phyloP scores from a whole-genome alignment of 148 eudicot species.

The Cornus kousa region DNA sequence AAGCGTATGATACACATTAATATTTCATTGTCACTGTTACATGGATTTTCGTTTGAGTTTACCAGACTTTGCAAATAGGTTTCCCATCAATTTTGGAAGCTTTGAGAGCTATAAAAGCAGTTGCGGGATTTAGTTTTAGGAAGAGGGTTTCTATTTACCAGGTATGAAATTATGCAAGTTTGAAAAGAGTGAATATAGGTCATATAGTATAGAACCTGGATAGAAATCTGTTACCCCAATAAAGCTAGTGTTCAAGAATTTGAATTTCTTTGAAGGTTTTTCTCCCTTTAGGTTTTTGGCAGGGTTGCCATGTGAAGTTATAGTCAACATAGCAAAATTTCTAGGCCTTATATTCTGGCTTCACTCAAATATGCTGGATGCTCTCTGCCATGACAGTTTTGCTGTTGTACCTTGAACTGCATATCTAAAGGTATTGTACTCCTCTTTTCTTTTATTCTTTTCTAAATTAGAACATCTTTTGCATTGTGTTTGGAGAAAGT shows the following conservation, averaged over 20 bases:
- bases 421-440: not conserved
- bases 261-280: not conserved
- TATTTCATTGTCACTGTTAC: not conserved
- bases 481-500: not conserved
- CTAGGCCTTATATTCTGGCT: not conserved
- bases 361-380: not conserved
- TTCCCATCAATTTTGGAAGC: not conserved
- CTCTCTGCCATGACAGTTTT: not conserved
- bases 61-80: not conserved
- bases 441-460: not conserved
- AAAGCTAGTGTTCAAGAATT: not conserved
- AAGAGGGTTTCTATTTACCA: not conserved
- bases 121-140: not conserved
- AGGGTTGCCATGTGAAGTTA: not conserved
- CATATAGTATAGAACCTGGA: not conserved
- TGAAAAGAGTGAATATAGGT: not conserved
- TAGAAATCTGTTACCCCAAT: not conserved
- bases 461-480: not conserved
- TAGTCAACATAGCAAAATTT: not conserved
- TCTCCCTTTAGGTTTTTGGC: not conserved
- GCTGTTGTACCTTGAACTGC: not conserved
- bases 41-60: not conserved
- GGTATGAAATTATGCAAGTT: not conserved
- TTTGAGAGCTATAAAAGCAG: not conserved
- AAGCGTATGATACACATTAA: not conserved